These are phyloP conservation scores for Ophiostoma himal-ulmi DNA, from an alignment of 2,329 filamentous ascomycete genomes.

Conservation along the genomic window DNA sequence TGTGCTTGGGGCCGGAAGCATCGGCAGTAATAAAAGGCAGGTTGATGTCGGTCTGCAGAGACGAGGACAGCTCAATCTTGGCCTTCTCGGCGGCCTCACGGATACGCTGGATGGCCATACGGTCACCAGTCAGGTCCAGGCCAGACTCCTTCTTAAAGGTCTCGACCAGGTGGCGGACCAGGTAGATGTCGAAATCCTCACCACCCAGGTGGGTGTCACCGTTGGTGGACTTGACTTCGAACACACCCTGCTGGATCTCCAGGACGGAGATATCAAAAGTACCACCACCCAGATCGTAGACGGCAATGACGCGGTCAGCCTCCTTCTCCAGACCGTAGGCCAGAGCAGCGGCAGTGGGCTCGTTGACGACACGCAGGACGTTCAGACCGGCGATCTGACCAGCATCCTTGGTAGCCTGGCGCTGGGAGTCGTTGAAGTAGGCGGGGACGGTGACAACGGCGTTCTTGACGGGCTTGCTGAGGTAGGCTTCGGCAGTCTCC, in stretches of 20 bases:
- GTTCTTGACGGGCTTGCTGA: constrained; percentile 92
- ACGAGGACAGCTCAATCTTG: constrained; percentile 97
- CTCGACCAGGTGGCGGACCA: constrained; percentile 89
- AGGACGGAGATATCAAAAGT: constrained; percentile 93
- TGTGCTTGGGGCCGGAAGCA: constrained; percentile 92
- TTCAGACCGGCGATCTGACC: constrained; percentile 96
- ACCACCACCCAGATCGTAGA: constrained; percentile 97
- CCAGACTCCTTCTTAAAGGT: constrained; percentile 86
- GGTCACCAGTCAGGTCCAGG: constrained; percentile 83
- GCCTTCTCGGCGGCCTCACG: constrained; percentile 98
- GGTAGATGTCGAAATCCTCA: constrained; percentile 96
- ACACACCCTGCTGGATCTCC: constrained; percentile 40
- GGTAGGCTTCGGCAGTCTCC: constrained; percentile 94
- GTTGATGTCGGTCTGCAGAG: constrained; percentile 94
- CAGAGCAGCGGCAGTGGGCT: constrained; percentile 94
- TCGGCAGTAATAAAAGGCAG: constrained; percentile 98
- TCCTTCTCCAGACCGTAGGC: constrained; percentile 99
- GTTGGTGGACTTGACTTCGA: constrained; percentile 96
- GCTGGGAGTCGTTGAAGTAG: constrained; percentile 98
- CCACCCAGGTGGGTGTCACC: constrained; percentile 97
- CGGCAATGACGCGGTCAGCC: constrained; percentile 81
- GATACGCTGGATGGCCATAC: constrained; percentile 98
- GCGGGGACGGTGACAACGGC: constrained; percentile 94
- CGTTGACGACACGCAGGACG: constrained; percentile 99
- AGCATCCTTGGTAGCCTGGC: constrained; percentile 97